Base-by-base conservation (phyloP, 2,329 filamentous ascomycete genomes). In the Ceratocystis ficicola region DNA sequence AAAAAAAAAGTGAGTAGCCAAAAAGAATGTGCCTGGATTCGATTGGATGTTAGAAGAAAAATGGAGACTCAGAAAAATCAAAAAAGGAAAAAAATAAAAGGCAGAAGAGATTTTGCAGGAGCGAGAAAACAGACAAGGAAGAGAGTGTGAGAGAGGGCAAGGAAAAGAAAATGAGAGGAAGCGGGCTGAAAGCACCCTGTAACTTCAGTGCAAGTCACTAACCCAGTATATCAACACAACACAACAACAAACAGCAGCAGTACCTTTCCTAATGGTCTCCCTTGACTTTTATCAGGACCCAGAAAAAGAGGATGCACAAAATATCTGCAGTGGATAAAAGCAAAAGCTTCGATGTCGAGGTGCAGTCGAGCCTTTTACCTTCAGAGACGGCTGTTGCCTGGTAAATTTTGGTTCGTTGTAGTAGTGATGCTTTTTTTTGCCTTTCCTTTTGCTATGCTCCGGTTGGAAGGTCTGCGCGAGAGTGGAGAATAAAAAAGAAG, bases 401-500 rank as follows among this genome's bases (percentile, higher is more conserved):
- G 48, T 22, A 22, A 48, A 12, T 8, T 10, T 41, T 10, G 48
- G 22, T 63, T 46, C 59, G 62, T 61, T 28, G 61, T 62, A 41
- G 25, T 66, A 48, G 25, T 63, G 36, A 41, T 41, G 12, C 36
- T 65, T 66, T 62, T 62, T 41, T 59, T 41, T 41, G 36, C 36
- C 36, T 15, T 41, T 41, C 36, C 12, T 41, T 41, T 41, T 41
- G 10, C 36, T 41, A 41, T 12, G 36, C 36, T 41, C 36, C 50
- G 50, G 25, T 46, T 41, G 36, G 62, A 48, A 62, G 62, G 62
- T 66, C 65, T 65, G 63, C 66, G 65, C 63, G 65, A 59, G 63
- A 62, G 67, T 66, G 65, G 65, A 68, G 64, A 65, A 41, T 12
- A 36, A 65, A 65, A 62, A 62, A 60, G 50, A 66, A 62, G 59